Base-by-base conservation (phyloP, 345 rosid species). In the Brassica juncea region DNA sequence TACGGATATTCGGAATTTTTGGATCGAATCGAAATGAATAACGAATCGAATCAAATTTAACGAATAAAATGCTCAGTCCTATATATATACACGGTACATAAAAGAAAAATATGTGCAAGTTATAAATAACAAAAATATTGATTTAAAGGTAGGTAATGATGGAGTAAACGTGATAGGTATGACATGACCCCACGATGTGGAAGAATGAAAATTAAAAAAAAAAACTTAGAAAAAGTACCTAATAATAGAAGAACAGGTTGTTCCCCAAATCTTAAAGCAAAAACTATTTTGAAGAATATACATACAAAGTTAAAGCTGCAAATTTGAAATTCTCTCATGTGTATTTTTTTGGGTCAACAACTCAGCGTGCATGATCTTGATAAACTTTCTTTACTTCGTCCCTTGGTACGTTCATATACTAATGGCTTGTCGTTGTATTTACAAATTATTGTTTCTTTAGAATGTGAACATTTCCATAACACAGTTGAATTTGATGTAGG, bases 111-210 rank as follows among this genome's bases (percentile, higher is more conserved):
- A 19, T 19, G 19, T 19, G 19, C 19, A 19, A 19, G 19, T 19
- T 19, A 19, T 19, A 19, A 19, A 19, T 19, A 19, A 19, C 19
- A 19, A 19, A 19, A 19, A 19, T 19, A 19, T 19, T 19, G 77
- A 52, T 68, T 58, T 55, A 80, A 55, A 66, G 59, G 31, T 32
- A 4, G 8, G 25, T 5, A 30, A 57, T 67, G 66, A 61, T 75
- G 62, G 63, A 62, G 74, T 28, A 65, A 42, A 10, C 76, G 64
- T 72, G 74, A 75, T 39, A 60, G 32, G 78, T 25, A 21, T 61
- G 72, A 75, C n/a, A 42, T 35, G 87, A 75, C 86, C 90, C 89
- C 87, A 84, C 80, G 70, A 66, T 75, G 47, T 25, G 72, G 77
- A 81, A 82, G 87, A 35, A 10, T 32, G 69, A 66, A 71, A 68